phyloP scores from a whole-genome alignment of 2,329 filamentous ascomycete genomes.

The Pyricularia pennisetigena region DNA sequence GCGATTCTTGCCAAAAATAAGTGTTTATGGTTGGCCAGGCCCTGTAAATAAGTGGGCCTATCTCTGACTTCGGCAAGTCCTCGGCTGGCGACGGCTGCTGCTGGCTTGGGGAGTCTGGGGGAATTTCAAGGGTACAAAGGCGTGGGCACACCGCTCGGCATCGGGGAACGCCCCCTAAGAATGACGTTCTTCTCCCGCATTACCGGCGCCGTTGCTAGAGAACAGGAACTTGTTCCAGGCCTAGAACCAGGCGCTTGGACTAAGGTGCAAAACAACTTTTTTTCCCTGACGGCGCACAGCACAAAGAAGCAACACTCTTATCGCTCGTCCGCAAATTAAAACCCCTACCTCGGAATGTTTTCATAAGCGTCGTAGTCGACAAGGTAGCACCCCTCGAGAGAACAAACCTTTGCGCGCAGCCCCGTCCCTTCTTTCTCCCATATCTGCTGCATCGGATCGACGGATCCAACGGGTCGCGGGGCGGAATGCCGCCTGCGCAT shows the following conservation, averaged over 20 bases:
- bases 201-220: background rate
- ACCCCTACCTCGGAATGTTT: background rate
- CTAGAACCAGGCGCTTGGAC: background rate
- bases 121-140: background rate
- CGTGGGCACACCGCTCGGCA: background rate
- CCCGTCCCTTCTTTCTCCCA: background rate
- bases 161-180: background rate
- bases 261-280: background rate
- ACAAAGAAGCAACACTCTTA: background rate
- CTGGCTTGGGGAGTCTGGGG: background rate
- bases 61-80: slow-evolving; percentile 3
- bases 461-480: slow-evolving; percentile 10
- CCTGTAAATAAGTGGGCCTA: background rate
- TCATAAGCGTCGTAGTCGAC: background rate
- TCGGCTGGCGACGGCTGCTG: background rate
- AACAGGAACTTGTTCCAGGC: background rate
- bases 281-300: background rate
- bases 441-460: background rate
- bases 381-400: background rate
- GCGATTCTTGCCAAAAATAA: background rate
- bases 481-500: slow-evolving; percentile 44
- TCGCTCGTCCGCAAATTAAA: background rate
- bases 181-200: background rate
- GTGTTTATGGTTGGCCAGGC: background rate
- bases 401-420: background rate